A percentile compares a stretch with the other conserved stretches of the same genome.
These are phyloP conservation scores for Fusarium hostae DNA, from an alignment of 2,329 filamentous ascomycete species.

Conservation along the genomic window DNA sequence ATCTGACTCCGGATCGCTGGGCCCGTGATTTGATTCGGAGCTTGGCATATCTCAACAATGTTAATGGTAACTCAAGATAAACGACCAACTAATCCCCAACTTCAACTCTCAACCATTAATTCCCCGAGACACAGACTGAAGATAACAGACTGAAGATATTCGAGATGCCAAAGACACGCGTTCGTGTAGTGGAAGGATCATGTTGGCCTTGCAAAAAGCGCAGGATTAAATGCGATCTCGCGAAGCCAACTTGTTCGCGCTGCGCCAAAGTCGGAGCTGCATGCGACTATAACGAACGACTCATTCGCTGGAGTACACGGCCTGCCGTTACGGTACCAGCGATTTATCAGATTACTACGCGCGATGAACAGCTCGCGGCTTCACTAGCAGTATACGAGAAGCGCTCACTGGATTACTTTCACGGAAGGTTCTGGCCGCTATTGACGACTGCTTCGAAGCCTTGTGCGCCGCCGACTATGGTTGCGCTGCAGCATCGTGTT, in stretches of 20 bases:
- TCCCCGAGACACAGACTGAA: no score
- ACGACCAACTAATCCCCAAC: not conserved
- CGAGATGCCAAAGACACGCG: slow-evolving; percentile 26
- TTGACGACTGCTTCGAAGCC: slow-evolving; percentile 45
- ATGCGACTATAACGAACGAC: slow-evolving; percentile 49
- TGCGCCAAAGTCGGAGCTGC: slow-evolving; percentile 46
- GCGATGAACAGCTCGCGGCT: slow-evolving; percentile 41
- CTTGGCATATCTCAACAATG: not conserved
- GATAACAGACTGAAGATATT: no score
- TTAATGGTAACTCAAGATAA: not conserved
- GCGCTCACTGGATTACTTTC: slow-evolving; percentile 49
- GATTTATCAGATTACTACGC: slow-evolving; percentile 43
- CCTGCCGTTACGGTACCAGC: slow-evolving; percentile 47
- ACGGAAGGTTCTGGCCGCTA: slow-evolving; percentile 49
- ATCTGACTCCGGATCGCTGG: not conserved
- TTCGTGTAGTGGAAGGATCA: slow-evolving; percentile 50
- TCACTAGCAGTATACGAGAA: slow-evolving; percentile 47
- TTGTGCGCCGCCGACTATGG: slow-evolving; percentile 45
- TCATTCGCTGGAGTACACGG: slow-evolving; percentile 56
- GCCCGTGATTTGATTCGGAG: not conserved
- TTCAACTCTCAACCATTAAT: no score
- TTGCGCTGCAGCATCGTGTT: slow-evolving; percentile 49
- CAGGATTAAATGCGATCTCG: slow-evolving; percentile 56
- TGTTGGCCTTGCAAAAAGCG: slow-evolving; percentile 59
- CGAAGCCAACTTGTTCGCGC: slow-evolving; percentile 51